These are phyloP conservation scores for Colletotrichum magnum DNA, from an alignment of 2,329 filamentous ascomycete species.

Conservation along the genomic window DNA sequence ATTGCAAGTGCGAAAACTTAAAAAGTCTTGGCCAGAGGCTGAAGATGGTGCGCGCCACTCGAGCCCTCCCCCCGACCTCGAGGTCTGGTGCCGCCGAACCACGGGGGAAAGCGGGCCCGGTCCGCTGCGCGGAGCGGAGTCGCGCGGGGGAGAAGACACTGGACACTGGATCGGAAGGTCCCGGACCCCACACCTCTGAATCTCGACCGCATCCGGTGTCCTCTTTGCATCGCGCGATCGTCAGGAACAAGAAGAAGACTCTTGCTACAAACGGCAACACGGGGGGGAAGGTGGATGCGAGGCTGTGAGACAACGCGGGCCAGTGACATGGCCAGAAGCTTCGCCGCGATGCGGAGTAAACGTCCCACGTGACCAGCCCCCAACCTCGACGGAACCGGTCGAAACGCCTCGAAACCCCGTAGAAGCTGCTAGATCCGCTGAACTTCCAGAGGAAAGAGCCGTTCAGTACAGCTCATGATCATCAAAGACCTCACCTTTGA, in stretches of 20 bases:
- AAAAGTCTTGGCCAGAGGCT: constrained; percentile 7
- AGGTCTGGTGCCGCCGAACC: neutral
- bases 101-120: constrained; percentile 3
- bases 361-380: constrained; percentile 30
- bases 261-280: neutral
- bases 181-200: neutral
- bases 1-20: neutral
- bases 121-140: neutral
- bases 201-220: neutral
- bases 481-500: constrained; percentile 6
- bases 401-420: constrained; percentile 18
- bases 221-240: neutral
- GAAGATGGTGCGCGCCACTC: neutral
- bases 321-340: constrained; percentile 27
- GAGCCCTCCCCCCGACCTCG: neutral
- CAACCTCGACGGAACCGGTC: constrained; percentile 6
- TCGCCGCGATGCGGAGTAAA: constrained; percentile 34
- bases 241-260: neutral
- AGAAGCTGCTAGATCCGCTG: constrained; percentile 13
- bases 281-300: neutral
- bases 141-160: no score
- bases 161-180: neutral
- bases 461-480: neutral
- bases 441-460: neutral
- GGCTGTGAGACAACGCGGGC: constrained; percentile 22